Evolutionary conservation across 2,329 filamentous ascomycete species (phyloP).

Genomic region (Trichoderma pleuroti): DNA sequence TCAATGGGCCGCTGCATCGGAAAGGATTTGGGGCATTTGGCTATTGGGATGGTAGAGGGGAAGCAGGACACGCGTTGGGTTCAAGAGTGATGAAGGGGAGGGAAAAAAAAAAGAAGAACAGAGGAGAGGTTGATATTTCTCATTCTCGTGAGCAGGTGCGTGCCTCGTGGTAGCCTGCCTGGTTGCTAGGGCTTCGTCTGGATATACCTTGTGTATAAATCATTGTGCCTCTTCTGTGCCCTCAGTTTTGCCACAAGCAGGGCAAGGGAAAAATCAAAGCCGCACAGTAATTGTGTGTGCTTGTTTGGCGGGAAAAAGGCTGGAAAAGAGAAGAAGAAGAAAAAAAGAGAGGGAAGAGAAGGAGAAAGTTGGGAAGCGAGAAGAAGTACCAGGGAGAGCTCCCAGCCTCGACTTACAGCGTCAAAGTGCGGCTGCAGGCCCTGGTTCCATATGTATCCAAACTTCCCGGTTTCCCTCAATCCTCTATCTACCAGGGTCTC

Average conservation of each 20-base stretch:
- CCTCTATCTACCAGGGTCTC: slow-evolving; percentile 13
- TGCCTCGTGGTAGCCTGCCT: background rate
- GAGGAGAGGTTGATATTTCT: background rate
- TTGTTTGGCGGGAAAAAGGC: background rate
- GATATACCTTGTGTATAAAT: background rate
- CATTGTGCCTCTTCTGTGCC: background rate
- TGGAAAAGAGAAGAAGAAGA: background rate
- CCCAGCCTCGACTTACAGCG: slow-evolving; percentile 7
- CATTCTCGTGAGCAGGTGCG: background rate
- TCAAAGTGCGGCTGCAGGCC: slow-evolving; percentile 14
- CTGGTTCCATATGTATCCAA: slow-evolving; percentile 8
- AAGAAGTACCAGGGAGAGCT: background rate
- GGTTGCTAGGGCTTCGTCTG: background rate
- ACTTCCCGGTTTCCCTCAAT: slow-evolving; percentile 15
- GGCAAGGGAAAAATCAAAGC: background rate
- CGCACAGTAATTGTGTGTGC: background rate
- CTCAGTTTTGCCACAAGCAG: background rate
- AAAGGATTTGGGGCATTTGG: background rate
- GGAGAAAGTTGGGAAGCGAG: background rate
- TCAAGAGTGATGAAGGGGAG: background rate
- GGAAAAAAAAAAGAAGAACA: background rate
- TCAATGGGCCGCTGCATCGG: background rate
- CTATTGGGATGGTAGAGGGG: background rate
- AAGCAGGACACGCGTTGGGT: background rate
- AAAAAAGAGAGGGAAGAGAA: background rate